Conservation (phyloP, 139 green algal species). For the Chlorella sp. region DNA sequence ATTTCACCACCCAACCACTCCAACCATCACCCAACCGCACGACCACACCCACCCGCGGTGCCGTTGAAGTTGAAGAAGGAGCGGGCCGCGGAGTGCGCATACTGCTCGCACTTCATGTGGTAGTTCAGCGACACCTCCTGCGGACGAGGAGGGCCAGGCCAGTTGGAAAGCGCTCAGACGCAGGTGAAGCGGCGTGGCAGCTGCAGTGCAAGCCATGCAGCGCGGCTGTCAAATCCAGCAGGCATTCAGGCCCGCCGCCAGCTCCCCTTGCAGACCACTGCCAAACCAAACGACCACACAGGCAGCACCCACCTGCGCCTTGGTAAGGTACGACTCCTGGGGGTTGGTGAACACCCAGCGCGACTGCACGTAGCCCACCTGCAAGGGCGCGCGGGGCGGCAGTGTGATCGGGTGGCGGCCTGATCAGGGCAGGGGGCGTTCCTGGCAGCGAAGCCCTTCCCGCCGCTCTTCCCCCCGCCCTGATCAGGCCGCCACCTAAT, state of each 20-base stretch:
- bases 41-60: slow-evolving; percentile 57
- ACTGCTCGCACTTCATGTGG: slow-evolving; percentile 90
- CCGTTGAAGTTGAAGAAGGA: slow-evolving; percentile 96
- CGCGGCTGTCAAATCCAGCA: no score
- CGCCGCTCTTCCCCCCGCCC: no score
- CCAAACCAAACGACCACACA: no score
- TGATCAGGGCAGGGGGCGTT: no score
- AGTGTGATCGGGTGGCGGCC: no score
- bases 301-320: slow-evolving; percentile 49
- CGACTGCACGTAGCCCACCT: slow-evolving; percentile 80
- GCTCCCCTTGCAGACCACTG: background rate
- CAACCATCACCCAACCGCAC: background rate
- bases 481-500: no score
- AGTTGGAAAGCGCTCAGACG: background rate
- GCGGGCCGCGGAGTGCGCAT: slow-evolving; percentile 65
- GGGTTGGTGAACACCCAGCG: slow-evolving; percentile 87
- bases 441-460: no score
- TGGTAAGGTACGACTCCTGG: slow-evolving; percentile 87
- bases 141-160: background rate
- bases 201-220: no score
- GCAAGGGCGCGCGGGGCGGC: background rate
- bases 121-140: slow-evolving; percentile 83
- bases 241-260: background rate
- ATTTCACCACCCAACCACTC: no score
- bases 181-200: background rate